phyloP scores from a whole-genome alignment of 345 rosid genomes.

The Pseudoturritis turrita region DNA sequence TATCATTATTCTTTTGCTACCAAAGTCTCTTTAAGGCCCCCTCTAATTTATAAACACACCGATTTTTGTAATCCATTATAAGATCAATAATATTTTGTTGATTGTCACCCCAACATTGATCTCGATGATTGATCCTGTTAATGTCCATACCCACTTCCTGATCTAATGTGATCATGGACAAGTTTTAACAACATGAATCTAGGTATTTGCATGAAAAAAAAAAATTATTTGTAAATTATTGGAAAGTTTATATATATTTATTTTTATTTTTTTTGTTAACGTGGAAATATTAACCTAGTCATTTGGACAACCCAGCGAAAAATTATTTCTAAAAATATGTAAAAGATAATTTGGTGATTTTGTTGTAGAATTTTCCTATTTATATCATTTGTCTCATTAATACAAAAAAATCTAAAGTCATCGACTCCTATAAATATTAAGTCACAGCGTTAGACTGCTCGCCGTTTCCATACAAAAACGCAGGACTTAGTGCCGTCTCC shows the following conservation, averaged over 20 bases:
- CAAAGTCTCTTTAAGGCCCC: background rate
- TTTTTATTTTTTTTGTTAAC: too few species aligned
- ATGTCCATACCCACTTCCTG: too few species aligned
- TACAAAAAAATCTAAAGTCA: too few species aligned
- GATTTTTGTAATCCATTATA: slow-evolving; percentile 18
- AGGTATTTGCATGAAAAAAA: too few species aligned
- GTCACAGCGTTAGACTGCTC: background rate
- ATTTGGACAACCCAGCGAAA: too few species aligned
- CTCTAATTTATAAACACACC: slow-evolving; percentile 20
- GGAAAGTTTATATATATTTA: too few species aligned
- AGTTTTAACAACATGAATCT: too few species aligned
- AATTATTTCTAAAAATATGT: background rate
- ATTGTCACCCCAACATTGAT: slow-evolving; percentile 12
- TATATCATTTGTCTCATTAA: too few species aligned
- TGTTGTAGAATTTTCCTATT: too few species aligned
- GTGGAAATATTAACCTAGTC: too few species aligned
- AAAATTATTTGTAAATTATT: background rate
- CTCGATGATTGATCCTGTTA: background rate
- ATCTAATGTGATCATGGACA: too few species aligned
- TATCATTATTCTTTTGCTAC: slow-evolving; percentile 21
- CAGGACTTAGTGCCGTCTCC: slow-evolving; percentile 12
- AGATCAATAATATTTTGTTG: slow-evolving; percentile 11
- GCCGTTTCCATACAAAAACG: background rate
- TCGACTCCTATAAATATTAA: background rate
- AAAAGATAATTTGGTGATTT: background rate